These are phyloP conservation scores for Sporisorium graminicola DNA, from an alignment of 1,284 basidiomycete species.

Conservation along the genomic window DNA sequence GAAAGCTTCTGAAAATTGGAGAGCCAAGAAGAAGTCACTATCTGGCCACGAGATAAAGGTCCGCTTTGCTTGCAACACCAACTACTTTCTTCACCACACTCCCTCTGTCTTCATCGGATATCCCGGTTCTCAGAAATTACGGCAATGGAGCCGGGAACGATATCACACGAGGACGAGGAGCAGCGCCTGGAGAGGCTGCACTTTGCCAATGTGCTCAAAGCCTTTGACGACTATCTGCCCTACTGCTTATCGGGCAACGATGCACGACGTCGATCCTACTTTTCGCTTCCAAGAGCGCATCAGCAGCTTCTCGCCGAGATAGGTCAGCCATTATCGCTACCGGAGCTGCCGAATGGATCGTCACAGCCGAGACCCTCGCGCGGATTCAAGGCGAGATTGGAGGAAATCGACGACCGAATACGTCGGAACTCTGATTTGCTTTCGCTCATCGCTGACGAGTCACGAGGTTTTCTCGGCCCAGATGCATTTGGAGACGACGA, in stretches of 20 bases:
- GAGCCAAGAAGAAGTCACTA: neutral
- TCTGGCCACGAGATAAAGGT: slow-evolving; percentile 3
- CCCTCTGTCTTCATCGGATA: neutral
- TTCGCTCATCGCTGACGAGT: slow-evolving; percentile 57
- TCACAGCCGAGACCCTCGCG: neutral
- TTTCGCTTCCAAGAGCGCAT: slow-evolving; percentile 58
- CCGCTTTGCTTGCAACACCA: neutral
- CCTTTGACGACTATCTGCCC: slow-evolving; percentile 66
- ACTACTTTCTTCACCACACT: neutral
- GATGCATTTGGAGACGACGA: slow-evolving; percentile 16
- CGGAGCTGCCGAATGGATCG: slow-evolving; percentile 22
- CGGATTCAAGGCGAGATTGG: slow-evolving; percentile 55
- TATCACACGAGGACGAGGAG: slow-evolving; percentile 25
- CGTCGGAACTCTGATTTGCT: slow-evolving; percentile 66
- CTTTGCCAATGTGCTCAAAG: slow-evolving; percentile 60
- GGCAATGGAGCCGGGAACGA: slow-evolving; percentile 1
- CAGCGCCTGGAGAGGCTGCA: slow-evolving; percentile 58
- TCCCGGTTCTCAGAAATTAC: neutral
- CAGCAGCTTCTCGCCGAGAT: slow-evolving; percentile 56
- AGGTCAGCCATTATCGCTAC: slow-evolving; percentile 43
- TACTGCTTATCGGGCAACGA: slow-evolving; percentile 63
- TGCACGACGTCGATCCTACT: slow-evolving; percentile 55
- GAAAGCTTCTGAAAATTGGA: neutral
- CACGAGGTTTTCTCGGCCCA: slow-evolving; percentile 59
- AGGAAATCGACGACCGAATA: slow-evolving; percentile 68